Evolutionary conservation across 352 stramenopile species (phyloP).

Genomic region (Phytophthora sp.): DNA sequence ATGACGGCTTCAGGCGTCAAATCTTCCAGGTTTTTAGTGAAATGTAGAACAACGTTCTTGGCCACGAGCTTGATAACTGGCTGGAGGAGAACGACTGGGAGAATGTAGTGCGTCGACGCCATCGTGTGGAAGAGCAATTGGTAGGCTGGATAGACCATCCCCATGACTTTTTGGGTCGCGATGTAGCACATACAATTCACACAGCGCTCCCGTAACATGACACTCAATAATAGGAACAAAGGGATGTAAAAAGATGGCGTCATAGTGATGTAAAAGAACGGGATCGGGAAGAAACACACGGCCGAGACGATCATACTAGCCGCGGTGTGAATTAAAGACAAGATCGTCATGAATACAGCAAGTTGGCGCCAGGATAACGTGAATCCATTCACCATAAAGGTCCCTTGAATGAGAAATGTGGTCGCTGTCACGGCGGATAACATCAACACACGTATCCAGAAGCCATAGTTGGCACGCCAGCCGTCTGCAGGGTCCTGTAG

Average conservation of each 20-base stretch:
- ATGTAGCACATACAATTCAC: slow-evolving; percentile 8
- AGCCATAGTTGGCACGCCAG: slow-evolving; percentile 27
- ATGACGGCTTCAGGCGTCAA: slow-evolving; percentile 23
- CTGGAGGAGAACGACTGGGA: slow-evolving; percentile 22
- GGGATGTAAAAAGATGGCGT: slow-evolving; percentile 23
- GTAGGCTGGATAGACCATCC: slow-evolving; percentile 26
- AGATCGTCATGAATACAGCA: not conserved
- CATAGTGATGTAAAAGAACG: slow-evolving; percentile 34
- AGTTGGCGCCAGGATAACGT: slow-evolving; percentile 5
- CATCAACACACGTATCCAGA: slow-evolving; percentile 25
- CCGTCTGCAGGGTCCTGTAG: slow-evolving; percentile 23
- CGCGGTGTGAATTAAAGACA: slow-evolving; percentile 12
- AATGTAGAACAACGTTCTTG: slow-evolving; percentile 15
- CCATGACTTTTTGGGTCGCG: slow-evolving; percentile 14
- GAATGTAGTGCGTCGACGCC: slow-evolving; percentile 3
- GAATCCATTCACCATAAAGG: slow-evolving; percentile 21
- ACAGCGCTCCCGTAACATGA: not conserved
- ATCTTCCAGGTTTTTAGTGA: slow-evolving; percentile 21
- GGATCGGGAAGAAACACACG: slow-evolving; percentile 18
- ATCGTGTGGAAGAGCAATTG: slow-evolving; percentile 5
- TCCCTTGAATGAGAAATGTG: slow-evolving; percentile 22
- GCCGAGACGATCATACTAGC: slow-evolving; percentile 7
- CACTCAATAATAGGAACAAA: slow-evolving; percentile 9
- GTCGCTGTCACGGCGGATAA: not conserved
- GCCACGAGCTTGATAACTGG: slow-evolving; percentile 35